Conservation (phyloP, 2,329 filamentous ascomycete genomes). For the Balansia obtecta region DNA sequence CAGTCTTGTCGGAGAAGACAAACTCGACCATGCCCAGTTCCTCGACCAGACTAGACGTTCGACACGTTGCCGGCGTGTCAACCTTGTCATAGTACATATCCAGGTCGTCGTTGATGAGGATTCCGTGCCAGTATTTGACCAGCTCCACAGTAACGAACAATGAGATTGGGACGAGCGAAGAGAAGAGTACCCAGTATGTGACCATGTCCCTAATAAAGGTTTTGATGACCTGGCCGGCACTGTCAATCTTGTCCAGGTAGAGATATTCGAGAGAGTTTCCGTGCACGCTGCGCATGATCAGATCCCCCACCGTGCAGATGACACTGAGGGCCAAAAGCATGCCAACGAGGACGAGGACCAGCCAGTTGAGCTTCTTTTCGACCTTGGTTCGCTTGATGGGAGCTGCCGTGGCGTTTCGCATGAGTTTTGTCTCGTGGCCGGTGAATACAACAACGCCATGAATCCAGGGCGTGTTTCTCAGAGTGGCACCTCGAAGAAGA, state of each 20-base stretch:
- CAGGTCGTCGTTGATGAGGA: slow-evolving; percentile 91
- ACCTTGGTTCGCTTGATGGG: slow-evolving; percentile 97
- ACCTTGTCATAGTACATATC: slow-evolving; percentile 97
- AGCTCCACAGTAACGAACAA: slow-evolving; percentile 96
- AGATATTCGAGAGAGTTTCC: slow-evolving; percentile 60
- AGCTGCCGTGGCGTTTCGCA: slow-evolving; percentile 94
- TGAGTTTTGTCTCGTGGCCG: slow-evolving; percentile 95
- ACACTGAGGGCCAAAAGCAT: slow-evolving; percentile 78
- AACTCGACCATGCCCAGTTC: slow-evolving; percentile 97
- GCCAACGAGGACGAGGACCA: slow-evolving; percentile 79
- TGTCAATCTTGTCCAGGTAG: slow-evolving; percentile 47
- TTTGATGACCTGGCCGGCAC: slow-evolving; percentile 41
- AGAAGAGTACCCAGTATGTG: slow-evolving; percentile 98
- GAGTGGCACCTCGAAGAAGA: slow-evolving; percentile 79
- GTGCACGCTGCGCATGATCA: slow-evolving; percentile 60
- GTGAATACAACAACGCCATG: slow-evolving; percentile 88
- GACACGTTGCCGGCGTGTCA: slow-evolving; percentile 88
- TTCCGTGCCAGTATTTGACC: slow-evolving; percentile 97
- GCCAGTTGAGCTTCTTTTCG: slow-evolving; percentile 82
- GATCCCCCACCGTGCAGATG: slow-evolving; percentile 81
- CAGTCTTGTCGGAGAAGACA: slow-evolving; percentile 97
- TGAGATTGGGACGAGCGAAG: slow-evolving; percentile 90
- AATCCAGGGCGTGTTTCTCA: slow-evolving; percentile 94
- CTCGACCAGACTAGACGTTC: slow-evolving; percentile 92
- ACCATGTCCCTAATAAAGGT: slow-evolving; percentile 91